Base-by-base conservation (phyloP, 805 yeast species). In the Isabelozyma gotoi region DNA sequence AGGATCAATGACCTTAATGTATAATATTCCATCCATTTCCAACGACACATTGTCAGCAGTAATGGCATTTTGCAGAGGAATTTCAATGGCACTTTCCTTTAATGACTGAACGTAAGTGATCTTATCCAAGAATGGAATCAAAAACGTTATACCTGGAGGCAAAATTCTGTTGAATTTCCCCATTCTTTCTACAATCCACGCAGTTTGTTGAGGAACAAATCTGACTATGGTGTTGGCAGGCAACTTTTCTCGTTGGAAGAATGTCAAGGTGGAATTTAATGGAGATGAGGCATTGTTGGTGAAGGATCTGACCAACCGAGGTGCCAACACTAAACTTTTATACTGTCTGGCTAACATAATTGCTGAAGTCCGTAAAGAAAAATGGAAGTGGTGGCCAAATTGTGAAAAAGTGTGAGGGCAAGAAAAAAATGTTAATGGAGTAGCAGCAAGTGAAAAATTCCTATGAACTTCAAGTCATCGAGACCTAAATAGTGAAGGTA, bases 111-210 rank as follows among this genome's bases (percentile, higher is more conserved):
- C 96, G 55, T 88, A 88, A 40, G 84, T 81, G 56, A 88, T 84
- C 53, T 77, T 79, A 63, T 88, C 96, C 24, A 88, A 49, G 43
- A 88, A 62, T 3, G 96, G 96, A 7, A 85, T 46, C 52, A 88
- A 65, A 20, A 88, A 61, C 1, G 94, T 89, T 31, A 87, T 68
- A 11, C 96, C 96, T 0, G 96, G 96, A 33, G 80, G 76, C 46
- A 88, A 72, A 32, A 70, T 65, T 12, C 75, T 65, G 60, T 82
- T 76, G 70, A 86, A 88, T 59, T 84, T 85, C 24, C 96, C 96
- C 96, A 88, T 88, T 49, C 96, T 73, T 63, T 88, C 96, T 15
- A 88, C 96, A 15, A 88, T 80, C 90, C 94, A 88, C 2, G 96
- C 96, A 16, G 88, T 84, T 63, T 88, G 95, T 61, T 88, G 96